A percentile compares a stretch with the other conserved stretches of the same genome.
Conservation (phyloP, 2,329 filamentous ascomycete species). For the Aspergillus pseudoglaucus region DNA sequence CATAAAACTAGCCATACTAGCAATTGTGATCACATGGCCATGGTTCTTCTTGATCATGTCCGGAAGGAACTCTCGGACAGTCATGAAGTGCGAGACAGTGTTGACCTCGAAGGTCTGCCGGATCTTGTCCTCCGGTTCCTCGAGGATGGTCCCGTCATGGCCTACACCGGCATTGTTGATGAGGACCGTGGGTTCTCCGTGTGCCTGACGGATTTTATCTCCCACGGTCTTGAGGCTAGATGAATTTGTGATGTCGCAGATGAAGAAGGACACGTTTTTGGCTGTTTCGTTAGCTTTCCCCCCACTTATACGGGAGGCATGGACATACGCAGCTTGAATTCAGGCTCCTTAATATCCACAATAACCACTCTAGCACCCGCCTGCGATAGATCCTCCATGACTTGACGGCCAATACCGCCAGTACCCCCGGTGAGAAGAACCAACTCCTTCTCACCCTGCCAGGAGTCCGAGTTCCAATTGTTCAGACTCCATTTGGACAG, state of each 20-base stretch:
- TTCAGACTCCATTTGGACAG: constrained; percentile 25
- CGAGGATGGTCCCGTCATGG: constrained; percentile 42
- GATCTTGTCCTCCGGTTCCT: constrained; percentile 39
- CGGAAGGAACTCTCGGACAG: constrained; percentile 47
- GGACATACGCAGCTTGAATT: constrained; percentile 21
- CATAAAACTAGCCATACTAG: constrained; percentile 48
- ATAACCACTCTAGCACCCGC: constrained; percentile 29
- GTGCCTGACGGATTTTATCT: constrained; percentile 30
- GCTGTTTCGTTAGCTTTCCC: constrained; percentile 9
- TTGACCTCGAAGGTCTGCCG: constrained; percentile 49
- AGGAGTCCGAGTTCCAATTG: constrained; percentile 24
- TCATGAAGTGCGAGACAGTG: constrained; percentile 46
- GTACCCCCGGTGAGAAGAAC: constrained; percentile 32
- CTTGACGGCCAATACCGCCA: constrained; percentile 34
- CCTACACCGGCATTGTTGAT: constrained; percentile 49
- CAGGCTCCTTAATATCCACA: constrained; percentile 31
- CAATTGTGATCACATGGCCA: constrained; percentile 53
- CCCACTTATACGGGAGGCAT: neutral
- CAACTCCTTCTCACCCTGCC: constrained; percentile 23
- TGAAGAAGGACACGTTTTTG: constrained; percentile 31
- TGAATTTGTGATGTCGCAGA: constrained; percentile 32
- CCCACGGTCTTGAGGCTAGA: constrained; percentile 28
- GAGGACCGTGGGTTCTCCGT: constrained; percentile 42
- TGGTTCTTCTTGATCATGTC: constrained; percentile 46
- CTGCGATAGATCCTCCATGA: constrained; percentile 25